A percentile compares a stretch with the other conserved stretches of the same genome.
phyloP scores from a whole-genome alignment of 768 basidiomycete genomes.

The Xanthoconium purpureum region DNA sequence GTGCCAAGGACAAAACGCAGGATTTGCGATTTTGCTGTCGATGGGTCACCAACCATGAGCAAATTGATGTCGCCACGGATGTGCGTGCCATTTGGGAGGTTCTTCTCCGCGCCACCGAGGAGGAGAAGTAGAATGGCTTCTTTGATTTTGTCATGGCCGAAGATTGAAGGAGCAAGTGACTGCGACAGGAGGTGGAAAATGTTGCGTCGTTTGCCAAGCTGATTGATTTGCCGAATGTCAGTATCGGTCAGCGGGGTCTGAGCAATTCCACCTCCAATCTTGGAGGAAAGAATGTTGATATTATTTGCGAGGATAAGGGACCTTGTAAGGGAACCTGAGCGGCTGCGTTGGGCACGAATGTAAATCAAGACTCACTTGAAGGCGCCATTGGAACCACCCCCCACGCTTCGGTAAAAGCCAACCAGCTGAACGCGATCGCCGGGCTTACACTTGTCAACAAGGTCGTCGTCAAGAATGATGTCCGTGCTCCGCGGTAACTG shows the following conservation, averaged over 20 bases:
- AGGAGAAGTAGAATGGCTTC: constrained; percentile 88
- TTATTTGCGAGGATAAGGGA: constrained; percentile 94
- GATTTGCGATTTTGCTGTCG: constrained; percentile 96
- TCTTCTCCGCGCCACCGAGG: constrained; percentile 97
- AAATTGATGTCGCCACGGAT: constrained; percentile 99
- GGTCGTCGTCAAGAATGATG: constrained; percentile 91
- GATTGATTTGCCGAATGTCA: constrained; percentile 95
- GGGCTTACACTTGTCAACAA: constrained; percentile 97
- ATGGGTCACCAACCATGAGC: constrained; percentile 98
- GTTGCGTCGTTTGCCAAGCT: constrained; percentile 80
- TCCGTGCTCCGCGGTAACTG: constrained; percentile 96
- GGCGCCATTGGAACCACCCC: constrained; percentile 85
- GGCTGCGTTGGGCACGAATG: constrained; percentile 3
- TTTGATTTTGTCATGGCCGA: constrained; percentile 95
- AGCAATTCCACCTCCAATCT: constrained; percentile 92
- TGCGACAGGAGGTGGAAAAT: constrained; percentile 88
- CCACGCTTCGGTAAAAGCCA: constrained; percentile 90
- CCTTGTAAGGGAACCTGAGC: constrained; percentile 40
- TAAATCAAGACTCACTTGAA: constrained; percentile 69
- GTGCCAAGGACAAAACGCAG: constrained; percentile 94
- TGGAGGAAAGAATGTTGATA: constrained; percentile 90
- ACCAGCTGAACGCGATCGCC: constrained; percentile 97
- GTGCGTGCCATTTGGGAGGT: constrained; percentile 94
- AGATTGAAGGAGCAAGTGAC: constrained; percentile 97
- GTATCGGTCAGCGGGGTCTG: constrained; percentile 88